These are phyloP conservation scores for Cucurbitaria berberidis DNA, from an alignment of 2,329 filamentous ascomycete species.

Conservation along the genomic window DNA sequence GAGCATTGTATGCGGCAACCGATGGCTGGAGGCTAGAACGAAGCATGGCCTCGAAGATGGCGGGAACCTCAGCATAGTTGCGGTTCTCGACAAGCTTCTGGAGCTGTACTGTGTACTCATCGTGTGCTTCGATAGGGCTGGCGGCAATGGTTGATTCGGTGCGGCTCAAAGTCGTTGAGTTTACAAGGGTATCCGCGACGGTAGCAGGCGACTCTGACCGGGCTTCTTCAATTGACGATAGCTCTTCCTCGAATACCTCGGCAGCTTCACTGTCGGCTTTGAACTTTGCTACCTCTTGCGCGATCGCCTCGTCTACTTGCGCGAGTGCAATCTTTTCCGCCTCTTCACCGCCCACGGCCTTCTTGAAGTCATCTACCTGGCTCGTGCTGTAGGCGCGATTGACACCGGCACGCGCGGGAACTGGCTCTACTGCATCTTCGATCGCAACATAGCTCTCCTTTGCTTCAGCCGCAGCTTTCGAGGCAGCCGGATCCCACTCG, in stretches of 20 bases:
- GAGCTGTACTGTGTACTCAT: slow-evolving; percentile 80
- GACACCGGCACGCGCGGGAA: slow-evolving; percentile 41
- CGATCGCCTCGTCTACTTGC: slow-evolving; percentile 83
- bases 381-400: slow-evolving; percentile 61
- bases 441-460: slow-evolving; percentile 40
- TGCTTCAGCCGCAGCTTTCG: slow-evolving; percentile 48
- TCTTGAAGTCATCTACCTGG: slow-evolving; percentile 66
- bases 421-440: slow-evolving; percentile 39
- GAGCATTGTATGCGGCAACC: slow-evolving; percentile 86
- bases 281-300: slow-evolving; percentile 73
- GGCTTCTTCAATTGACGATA: slow-evolving; percentile 36
- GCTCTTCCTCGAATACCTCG: slow-evolving; percentile 42
- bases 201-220: slow-evolving; percentile 42
- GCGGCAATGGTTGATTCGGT: slow-evolving; percentile 61
- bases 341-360: slow-evolving; percentile 57
- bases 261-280: slow-evolving; percentile 57
- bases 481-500: slow-evolving; percentile 75
- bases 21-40: slow-evolving; percentile 81
- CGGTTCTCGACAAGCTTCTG: slow-evolving; percentile 72
- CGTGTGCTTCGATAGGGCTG: slow-evolving; percentile 64
- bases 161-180: slow-evolving; percentile 35
- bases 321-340: slow-evolving; percentile 67
- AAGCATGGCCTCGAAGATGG: slow-evolving; percentile 89
- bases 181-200: slow-evolving; percentile 35
- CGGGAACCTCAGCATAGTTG: slow-evolving; percentile 86